phyloP scores from a whole-genome alignment of 108 stramenopile genomes.

The Conticribra guillardii region DNA sequence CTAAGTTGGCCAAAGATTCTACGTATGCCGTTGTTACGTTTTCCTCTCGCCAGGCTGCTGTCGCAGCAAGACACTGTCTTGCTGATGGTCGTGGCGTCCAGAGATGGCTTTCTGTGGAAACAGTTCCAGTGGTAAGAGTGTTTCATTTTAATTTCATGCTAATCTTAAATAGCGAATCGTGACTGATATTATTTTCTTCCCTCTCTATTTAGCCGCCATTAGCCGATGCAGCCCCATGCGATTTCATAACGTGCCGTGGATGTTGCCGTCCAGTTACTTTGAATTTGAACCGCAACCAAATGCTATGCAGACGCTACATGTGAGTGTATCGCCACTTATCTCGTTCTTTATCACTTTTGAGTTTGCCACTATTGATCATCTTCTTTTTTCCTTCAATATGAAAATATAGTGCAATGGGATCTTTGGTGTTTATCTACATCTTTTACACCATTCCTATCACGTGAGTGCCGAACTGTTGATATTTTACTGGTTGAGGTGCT shows the following conservation, averaged over 20 bases:
- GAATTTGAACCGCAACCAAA: slow-evolving; percentile 76
- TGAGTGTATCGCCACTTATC: slow-evolving; percentile 37
- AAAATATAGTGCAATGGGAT: slow-evolving; percentile 37
- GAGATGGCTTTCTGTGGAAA: slow-evolving; percentile 66
- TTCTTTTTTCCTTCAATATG: not conserved
- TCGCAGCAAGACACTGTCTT: slow-evolving; percentile 81
- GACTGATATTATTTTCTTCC: not conserved
- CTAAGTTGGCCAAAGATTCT: slow-evolving; percentile 63
- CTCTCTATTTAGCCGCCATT: slow-evolving; percentile 59
- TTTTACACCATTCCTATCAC: slow-evolving; percentile 85
- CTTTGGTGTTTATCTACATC: slow-evolving; percentile 66
- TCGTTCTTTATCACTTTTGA: not conserved
- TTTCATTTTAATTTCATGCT: not conserved
- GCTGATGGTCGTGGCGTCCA: slow-evolving; percentile 79
- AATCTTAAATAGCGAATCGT: not conserved
- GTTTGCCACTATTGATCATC: not conserved
- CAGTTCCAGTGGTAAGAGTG: slow-evolving; percentile 57
- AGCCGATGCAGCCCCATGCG: slow-evolving; percentile 82
- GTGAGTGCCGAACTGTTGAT: slow-evolving; percentile 10
- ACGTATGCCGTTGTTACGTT: slow-evolving; percentile 91
- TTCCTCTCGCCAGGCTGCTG: slow-evolving; percentile 86
- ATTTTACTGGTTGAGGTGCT: not conserved
- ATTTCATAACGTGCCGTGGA: slow-evolving; percentile 75
- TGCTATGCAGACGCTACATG: slow-evolving; percentile 62
- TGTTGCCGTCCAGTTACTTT: slow-evolving; percentile 90